These are phyloP conservation scores for Microbotryum silenes-acaulis DNA, from an alignment of 1,284 basidiomycete genomes.

Conservation along the genomic window DNA sequence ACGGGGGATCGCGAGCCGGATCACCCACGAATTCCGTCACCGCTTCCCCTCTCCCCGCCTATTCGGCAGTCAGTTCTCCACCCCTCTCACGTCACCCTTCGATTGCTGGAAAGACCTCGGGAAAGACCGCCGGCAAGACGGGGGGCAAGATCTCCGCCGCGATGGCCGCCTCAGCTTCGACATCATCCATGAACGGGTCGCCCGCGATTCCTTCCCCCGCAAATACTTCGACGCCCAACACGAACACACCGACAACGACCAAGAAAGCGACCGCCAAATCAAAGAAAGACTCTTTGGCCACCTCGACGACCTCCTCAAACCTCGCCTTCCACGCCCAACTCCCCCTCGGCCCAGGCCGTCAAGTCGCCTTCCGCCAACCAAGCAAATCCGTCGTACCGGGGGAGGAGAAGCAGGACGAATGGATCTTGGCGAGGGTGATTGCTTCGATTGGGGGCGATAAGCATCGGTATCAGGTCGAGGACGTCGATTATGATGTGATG, in stretches of 20 bases:
- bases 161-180: not conserved
- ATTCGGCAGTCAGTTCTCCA: slow-evolving; percentile 5
- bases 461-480: slow-evolving; percentile 41
- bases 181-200: slow-evolving; percentile 1
- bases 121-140: too few relatives aligned
- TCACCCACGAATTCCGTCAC: slow-evolving; percentile 18
- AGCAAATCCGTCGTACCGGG: slow-evolving; percentile 15
- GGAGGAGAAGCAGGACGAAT: slow-evolving; percentile 35
- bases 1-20: slow-evolving; percentile 11
- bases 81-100: not conserved
- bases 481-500: slow-evolving; percentile 36
- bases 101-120: not conserved
- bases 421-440: slow-evolving; percentile 45
- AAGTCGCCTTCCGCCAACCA: slow-evolving; percentile 42
- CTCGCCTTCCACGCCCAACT: slow-evolving; percentile 38
- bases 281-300: slow-evolving; percentile 26
- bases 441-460: slow-evolving; percentile 41
- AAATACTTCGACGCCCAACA: not conserved
- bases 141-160: not conserved
- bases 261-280: slow-evolving; percentile 16
- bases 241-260: not conserved
- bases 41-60: slow-evolving; percentile 10
- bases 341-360: slow-evolving; percentile 42
- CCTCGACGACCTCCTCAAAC: too few relatives aligned
- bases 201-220: not conserved